Conservation (phyloP, 345 rosid species). For the Lumnitzera littorea region DNA sequence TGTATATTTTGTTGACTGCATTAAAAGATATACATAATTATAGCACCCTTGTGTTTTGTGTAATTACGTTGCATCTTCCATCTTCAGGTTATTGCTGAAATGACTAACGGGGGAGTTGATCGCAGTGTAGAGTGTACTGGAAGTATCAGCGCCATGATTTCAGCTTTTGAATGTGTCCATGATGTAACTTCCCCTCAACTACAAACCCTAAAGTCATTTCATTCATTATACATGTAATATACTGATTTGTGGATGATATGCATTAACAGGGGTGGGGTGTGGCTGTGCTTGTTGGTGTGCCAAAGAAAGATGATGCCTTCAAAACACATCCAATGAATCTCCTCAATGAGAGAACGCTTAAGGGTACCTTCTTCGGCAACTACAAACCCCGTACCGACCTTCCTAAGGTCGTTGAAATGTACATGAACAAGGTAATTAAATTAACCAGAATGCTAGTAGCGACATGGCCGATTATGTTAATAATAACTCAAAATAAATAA, state of each 20-base stretch:
- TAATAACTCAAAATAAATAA: too few relatives aligned
- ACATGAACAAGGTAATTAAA: constrained; percentile 28
- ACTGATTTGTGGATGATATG: neutral
- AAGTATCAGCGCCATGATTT: constrained; percentile 31
- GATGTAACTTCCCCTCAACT: constrained; percentile 18
- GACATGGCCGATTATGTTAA: too few relatives aligned
- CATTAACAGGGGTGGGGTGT: constrained; percentile 39
- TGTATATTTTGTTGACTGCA: neutral
- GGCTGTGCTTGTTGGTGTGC: constrained; percentile 40
- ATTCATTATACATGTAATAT: neutral
- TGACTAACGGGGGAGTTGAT: constrained; percentile 43
- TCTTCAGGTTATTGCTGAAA: constrained; percentile 33
- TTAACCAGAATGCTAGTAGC: neutral
- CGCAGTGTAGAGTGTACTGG: constrained; percentile 43
- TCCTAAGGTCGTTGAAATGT: constrained; percentile 31
- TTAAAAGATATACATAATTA: too few relatives aligned
- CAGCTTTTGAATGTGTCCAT: constrained; percentile 41
- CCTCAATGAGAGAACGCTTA: constrained; percentile 33
- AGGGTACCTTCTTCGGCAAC: constrained; percentile 39
- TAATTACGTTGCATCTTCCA: neutral
- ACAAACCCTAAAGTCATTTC: neutral
- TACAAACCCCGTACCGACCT: constrained; percentile 36
- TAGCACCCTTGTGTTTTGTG: too few relatives aligned
- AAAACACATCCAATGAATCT: constrained; percentile 31
- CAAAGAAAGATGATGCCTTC: constrained; percentile 33